Evolutionary conservation across 2,329 filamentous ascomycete genomes (phyloP), one percentile per base, ranked within the genome.

Genomic region (Dactylonectria estremocensis): DNA sequence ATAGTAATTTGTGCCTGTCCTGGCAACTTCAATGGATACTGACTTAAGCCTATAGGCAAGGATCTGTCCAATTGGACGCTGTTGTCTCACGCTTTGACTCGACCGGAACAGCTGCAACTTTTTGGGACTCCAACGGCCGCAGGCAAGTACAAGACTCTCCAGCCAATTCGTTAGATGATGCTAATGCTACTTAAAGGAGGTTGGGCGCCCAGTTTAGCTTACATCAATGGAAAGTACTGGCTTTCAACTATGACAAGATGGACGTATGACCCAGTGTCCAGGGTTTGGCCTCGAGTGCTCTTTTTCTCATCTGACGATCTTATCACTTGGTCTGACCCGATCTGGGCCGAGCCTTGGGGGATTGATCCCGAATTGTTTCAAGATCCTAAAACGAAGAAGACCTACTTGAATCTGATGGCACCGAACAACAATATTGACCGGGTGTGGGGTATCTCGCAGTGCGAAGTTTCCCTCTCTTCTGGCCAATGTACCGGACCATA

Each of bases 251-350:
- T 83, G 54, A 71, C 69, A 45, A 80, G 78, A 14, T 80, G 77
- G 50, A 75, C 74, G 28, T 82, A 77, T 58, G 80, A 78, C 16
- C 80, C 82, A 4, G 74, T 75, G 28, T 76, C 74, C 77, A 80
- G 83, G 14, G 80, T 81, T 8, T 84, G 69, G 35, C 82, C 82
- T 40, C 69, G 74, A 2, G 71, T 76, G 48, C 69, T 78, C 74
- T 72, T 63, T 58, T 50, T 71, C 45, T 69, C 72, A 8, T 74
- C 73, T 1, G 53, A 63, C 20, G 73, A 76, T 18, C 65, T 76
- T 7, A 48, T 66, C 18, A 59, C 52, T n/a, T 66, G 66, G 66
- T 69, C 62, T 10, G 50, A 62, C 6, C 56, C 60, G 20, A 48
- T 58, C 5, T 69, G 66, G 66, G 54, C 58, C 3, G 66, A 69